phyloP scores from a whole-genome alignment of 2,329 filamentous ascomycete species.

The Dryadomyces sulphureus region DNA sequence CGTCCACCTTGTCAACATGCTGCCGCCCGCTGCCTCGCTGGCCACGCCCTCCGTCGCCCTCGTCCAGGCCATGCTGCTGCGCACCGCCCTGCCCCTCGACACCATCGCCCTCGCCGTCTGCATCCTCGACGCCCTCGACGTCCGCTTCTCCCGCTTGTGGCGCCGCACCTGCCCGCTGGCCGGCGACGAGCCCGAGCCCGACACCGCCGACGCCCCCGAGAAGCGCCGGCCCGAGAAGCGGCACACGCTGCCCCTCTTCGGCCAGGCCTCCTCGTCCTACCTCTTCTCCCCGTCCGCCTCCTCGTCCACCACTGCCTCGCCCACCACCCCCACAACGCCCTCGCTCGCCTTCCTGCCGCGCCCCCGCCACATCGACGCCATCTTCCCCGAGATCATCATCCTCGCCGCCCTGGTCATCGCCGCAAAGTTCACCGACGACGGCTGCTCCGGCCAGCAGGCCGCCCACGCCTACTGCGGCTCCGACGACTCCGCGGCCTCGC shows the following conservation, averaged over 20 bases:
- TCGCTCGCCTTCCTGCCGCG: neutral
- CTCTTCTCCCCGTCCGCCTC: neutral
- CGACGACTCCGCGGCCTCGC: constrained; percentile 19
- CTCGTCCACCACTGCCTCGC: constrained; percentile 14
- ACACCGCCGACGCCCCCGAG: neutral
- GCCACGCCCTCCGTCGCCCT: constrained; percentile 40
- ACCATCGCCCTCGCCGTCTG: constrained; percentile 50
- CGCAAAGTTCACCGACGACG: constrained; percentile 51
- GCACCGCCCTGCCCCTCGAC: constrained; percentile 43
- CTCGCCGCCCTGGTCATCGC: constrained; percentile 48
- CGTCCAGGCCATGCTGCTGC: constrained; percentile 45
- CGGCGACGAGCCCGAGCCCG: neutral
- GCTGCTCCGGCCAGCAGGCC: constrained; percentile 37
- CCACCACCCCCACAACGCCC: constrained; percentile 12
- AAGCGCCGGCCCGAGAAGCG: constrained; percentile 19
- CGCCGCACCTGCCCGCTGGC: constrained; percentile 40
- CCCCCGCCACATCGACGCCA: constrained; percentile 40
- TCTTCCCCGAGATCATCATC: constrained; percentile 47
- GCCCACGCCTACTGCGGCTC: constrained; percentile 40
- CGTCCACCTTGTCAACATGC: constrained; percentile 50
- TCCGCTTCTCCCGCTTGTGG: constrained; percentile 48
- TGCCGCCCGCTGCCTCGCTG: constrained; percentile 48
- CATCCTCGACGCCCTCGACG: constrained; percentile 50
- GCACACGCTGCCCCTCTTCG: constrained; percentile 27
- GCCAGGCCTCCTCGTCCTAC: too few species aligned